These are phyloP conservation scores for Gastrodia elata DNA, from an alignment of 106 monocot species.

Conservation along the genomic window DNA sequence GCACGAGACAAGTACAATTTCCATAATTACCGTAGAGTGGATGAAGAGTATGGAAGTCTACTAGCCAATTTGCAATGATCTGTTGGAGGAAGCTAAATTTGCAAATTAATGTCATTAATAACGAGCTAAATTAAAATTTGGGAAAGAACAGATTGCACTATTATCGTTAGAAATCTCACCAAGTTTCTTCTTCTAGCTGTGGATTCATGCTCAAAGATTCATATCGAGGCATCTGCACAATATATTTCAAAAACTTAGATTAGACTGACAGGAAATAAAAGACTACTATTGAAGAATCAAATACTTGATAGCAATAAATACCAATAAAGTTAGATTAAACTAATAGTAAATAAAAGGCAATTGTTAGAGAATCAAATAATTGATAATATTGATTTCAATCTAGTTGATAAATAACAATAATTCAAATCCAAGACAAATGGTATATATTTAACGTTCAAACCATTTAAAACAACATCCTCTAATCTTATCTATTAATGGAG, in stretches of 20 bases:
- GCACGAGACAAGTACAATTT: background rate
- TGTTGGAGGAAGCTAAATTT: background rate
- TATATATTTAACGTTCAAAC: no score
- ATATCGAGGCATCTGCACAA: slow-evolving; percentile 15
- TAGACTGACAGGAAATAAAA: background rate
- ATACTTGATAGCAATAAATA: background rate
- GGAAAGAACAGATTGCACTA: slow-evolving; percentile 3
- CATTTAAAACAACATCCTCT: no score
- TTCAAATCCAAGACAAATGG: no score
- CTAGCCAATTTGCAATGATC: background rate
- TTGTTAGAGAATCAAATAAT: background rate
- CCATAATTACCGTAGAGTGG: background rate
- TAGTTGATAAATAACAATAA: no score
- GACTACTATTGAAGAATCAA: background rate
- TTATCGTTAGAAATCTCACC: slow-evolving; percentile 9
- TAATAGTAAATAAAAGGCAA: background rate
- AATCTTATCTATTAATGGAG: no score
- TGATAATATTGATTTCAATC: background rate
- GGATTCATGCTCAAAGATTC: slow-evolving; percentile 10
- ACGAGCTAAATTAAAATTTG: background rate
- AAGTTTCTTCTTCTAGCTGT: slow-evolving; percentile 14
- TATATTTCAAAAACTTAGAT: slow-evolving; percentile 9
- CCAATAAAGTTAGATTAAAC: background rate
- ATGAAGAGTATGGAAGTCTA: background rate
- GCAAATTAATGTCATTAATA: background rate